Percentiles rank a stretch among this genome's conserved stretches.
phyloP scores from a whole-genome alignment of 176 grass and related monocot species.

The Hyparrhenia diplandra region DNA sequence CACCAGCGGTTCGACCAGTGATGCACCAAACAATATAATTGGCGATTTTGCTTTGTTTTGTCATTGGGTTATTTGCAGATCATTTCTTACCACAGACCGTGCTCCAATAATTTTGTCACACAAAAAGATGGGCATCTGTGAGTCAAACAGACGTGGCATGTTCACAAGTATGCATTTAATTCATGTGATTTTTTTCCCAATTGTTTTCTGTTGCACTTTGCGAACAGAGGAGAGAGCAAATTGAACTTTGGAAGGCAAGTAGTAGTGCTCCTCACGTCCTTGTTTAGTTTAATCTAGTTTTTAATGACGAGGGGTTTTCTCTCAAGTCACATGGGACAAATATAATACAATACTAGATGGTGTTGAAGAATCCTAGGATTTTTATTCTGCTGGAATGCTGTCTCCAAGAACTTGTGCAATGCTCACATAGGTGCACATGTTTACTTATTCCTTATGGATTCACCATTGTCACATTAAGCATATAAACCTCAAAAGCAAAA shows the following conservation, averaged over 20 bases:
- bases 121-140: background rate
- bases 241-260: constrained; percentile 32
- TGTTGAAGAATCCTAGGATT: constrained; percentile 40
- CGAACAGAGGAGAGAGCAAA: constrained; percentile 24
- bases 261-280: constrained; percentile 50
- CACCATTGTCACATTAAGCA: background rate
- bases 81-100: background rate
- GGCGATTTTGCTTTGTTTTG: background rate
- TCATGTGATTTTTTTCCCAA: constrained; percentile 17
- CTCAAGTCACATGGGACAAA: constrained; percentile 40
- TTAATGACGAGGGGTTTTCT: constrained; percentile 8
- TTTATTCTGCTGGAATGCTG: constrained; percentile 41
- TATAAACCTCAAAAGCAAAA: background rate
- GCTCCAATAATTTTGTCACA: background rate
- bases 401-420: background rate
- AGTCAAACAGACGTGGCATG: constrained; percentile 9
- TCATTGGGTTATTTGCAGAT: background rate
- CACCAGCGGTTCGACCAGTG: background rate
- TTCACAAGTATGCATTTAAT: constrained; percentile 29
- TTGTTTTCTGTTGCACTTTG: constrained; percentile 8
- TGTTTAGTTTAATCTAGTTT: constrained; percentile 24
- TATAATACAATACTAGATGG: constrained; percentile 31
- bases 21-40: background rate
- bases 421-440: background rate
- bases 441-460: constrained; percentile 11